Conservation (phyloP, 2,329 filamentous ascomycete genomes). For the Cladorrhinum sp. region DNA sequence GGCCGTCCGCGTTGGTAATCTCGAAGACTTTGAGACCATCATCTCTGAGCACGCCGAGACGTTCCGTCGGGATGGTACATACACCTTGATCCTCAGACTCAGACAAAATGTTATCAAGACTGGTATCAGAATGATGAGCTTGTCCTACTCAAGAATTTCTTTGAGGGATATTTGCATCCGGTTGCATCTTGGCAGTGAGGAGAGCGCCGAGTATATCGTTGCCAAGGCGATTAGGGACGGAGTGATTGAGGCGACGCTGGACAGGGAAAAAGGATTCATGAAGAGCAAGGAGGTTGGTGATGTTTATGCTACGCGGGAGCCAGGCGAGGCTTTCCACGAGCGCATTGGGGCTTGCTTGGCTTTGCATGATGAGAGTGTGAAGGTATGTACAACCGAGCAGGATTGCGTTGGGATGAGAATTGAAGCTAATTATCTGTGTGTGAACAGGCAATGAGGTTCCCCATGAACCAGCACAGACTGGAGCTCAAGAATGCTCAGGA, state of each 20-base stretch:
- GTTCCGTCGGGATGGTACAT: constrained; percentile 92
- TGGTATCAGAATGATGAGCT: constrained; percentile 97
- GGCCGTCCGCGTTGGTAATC: constrained; percentile 91
- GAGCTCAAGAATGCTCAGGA: constrained; percentile 98
- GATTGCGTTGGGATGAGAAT: constrained; percentile 28
- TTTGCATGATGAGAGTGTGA: constrained; percentile 96
- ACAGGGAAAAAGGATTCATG: constrained; percentile 95
- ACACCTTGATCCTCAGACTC: constrained; percentile 89
- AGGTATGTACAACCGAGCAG: constrained; percentile 55
- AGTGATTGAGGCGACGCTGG: constrained; percentile 91
- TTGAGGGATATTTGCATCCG: constrained; percentile 96
- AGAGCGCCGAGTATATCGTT: constrained; percentile 98
- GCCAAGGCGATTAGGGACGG: constrained; percentile 97
- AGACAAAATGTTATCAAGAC: constrained; percentile 99
- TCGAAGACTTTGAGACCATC: constrained; percentile 86
- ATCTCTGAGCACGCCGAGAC: constrained; percentile 77
- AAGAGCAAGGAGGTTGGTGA: constrained; percentile 97
- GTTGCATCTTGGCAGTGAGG: constrained; percentile 87
- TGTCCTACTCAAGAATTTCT: constrained; percentile 96
- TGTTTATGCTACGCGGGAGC: constrained; percentile 92
- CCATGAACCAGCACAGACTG: constrained; percentile 97
- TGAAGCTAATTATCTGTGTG: constrained; percentile 1
- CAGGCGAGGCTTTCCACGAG: constrained; percentile 95
- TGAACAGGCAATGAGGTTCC: constrained; percentile 88
- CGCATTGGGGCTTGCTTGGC: constrained; percentile 88